Base-by-base conservation (phyloP, 257 asterid genomes). In the Parsonsia alboflavescens region DNA sequence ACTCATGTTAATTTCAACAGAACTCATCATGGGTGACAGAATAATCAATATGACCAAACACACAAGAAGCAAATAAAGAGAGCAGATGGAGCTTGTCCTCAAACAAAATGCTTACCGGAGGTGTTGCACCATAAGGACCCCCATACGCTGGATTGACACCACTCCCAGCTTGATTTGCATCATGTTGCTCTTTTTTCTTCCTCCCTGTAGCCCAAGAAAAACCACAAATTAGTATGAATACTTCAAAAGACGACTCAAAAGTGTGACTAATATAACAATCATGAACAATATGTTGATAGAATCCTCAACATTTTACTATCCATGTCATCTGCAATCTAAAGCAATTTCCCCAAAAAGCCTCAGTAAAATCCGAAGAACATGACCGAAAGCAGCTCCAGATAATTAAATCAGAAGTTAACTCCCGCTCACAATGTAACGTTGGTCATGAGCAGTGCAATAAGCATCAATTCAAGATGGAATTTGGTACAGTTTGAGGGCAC, bases 131-230 rank as follows among this genome's bases (percentile, higher is more conserved):
- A 81, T 90, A 92, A 39, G 90, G 87, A 83, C 93, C 92, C 69
- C 80, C 87, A 76, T 88, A 89, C 6, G 89, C 96, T 54, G 93
- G 86, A 80, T 89, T 88, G 26, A 54, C 78, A 76, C 88, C 96
- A 42, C 71, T 86, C 59, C 88, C 88, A 66, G 89, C 91, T 75
- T 88, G 96, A 84, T 85, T 87, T 71, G 91, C 85, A 80, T 92
- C 96, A 17, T 79, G 93, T 74, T 88, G 97, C 50, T 95, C 97
- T 84, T 92, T 95, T 74, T 91, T 92, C 97, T 92, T 95, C 80
- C 84, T 85, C 71, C 97, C 99, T 94, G 91, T 66, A 73, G 78
- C 73, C 78, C 61, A 73, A 61, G 58, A 45, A 62, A 33, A 48
- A 41, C 39, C 54, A 76, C 42, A 56, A 74, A 62, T 11, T 12